Conservation (phyloP, 306 rosid species). For the Dryas octopetala region DNA sequence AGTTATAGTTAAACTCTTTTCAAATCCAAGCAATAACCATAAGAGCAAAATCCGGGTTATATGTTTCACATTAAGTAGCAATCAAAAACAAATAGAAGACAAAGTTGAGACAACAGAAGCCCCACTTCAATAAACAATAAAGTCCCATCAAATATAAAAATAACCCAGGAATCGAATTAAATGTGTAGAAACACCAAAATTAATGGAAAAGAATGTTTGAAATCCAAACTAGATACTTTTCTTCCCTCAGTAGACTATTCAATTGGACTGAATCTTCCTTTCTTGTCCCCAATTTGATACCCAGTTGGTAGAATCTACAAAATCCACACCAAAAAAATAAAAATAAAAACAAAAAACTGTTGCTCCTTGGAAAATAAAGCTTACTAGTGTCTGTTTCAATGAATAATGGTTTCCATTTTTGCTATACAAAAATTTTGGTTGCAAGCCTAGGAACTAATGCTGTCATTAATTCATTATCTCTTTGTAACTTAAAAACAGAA, state of each 20-base stretch:
- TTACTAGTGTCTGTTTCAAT: too few species aligned
- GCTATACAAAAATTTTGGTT: too few species aligned
- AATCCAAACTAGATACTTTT: slow-evolving; percentile 34
- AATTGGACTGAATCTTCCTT: slow-evolving; percentile 17
- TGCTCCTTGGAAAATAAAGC: too few species aligned
- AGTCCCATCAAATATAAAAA: slow-evolving; percentile 28
- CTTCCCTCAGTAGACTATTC: slow-evolving; percentile 27
- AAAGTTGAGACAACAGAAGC: slow-evolving; percentile 24
- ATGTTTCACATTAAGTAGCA: slow-evolving; percentile 28
- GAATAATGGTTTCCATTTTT: too few species aligned
- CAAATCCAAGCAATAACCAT: too few species aligned
- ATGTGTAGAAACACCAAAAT: not conserved
- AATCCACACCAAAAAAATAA: not conserved
- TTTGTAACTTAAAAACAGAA: too few species aligned
- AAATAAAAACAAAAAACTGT: not conserved
- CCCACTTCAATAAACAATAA: slow-evolving; percentile 26
- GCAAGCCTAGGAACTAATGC: too few species aligned
- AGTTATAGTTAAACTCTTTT: not conserved
- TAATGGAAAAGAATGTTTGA: slow-evolving; percentile 20
- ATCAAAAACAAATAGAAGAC: slow-evolving; percentile 25
- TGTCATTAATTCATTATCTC: too few species aligned
- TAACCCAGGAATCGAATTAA: slow-evolving; percentile 26
- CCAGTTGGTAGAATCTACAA: slow-evolving; percentile 25
- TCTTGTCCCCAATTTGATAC: slow-evolving; percentile 29
- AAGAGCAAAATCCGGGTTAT: slow-evolving; percentile 23